Evolutionary conservation across 2,329 filamentous ascomycete genomes (phyloP), one percentile per base, ranked within the genome.

Genomic region (Pseudogymnoascus sp.): DNA sequence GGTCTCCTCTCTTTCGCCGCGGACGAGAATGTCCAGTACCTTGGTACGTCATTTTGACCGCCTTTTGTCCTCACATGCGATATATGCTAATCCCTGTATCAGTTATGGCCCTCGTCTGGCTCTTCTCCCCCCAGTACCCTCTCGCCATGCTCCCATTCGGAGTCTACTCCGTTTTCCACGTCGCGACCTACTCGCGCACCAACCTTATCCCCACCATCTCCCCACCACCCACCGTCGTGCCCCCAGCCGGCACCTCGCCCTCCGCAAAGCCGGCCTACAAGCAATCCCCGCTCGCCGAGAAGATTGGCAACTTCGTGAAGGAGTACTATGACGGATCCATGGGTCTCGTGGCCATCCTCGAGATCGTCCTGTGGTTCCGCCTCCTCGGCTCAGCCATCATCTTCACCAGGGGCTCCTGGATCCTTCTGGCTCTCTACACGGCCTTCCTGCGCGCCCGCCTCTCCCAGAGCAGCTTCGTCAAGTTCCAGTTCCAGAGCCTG

Each of bases 151-250:
- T 97, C 61, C 94, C 94, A 28, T 99, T 96, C 79, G 87, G 86
- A 69, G 90, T 99, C 76, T 99, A 97, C 84, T 97, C 93, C 62
- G 77, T 97, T 76, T 99, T 99, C 86, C 94, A 99, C 78, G 91
- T 97, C 68, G 90, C 92, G 64, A 97, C 94, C 66, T 99, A 99
- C 78, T 90, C 89, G 67, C 91, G 94, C 75, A 89, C 89, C 74
- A 96, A 96, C 79, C 78, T 99, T 66, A 89, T 99, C 69, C 94
- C 94, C 64, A 91, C 90, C 65, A 73, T 99, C 69, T 82, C 88
- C 70, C 90, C 91, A 14, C 82, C 86, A 63, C 79, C 81, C 66
- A 73, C 78, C 65, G 70, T 78, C 36, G 75, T 82, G 36, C 72
- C 83, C 12, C 75, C 82, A 38, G 79, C 82, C 41, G 78, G 80